phyloP scores from a whole-genome alignment of 108 stramenopile species.

The Epithemia pelagica region DNA sequence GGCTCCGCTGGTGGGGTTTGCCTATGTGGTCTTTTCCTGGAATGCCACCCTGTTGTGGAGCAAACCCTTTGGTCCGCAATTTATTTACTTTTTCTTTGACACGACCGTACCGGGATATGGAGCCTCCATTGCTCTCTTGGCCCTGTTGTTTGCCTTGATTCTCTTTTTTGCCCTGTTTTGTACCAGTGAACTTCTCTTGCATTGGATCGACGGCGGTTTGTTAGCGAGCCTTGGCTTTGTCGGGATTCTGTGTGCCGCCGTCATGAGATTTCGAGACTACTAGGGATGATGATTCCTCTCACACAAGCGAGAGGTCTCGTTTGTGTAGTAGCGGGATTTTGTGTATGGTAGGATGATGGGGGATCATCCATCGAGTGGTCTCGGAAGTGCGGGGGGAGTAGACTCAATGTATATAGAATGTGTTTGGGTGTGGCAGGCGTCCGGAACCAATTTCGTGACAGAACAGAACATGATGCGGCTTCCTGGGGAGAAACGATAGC shows the following conservation, averaged over 20 bases:
- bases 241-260: background rate
- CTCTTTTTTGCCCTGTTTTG: slow-evolving; percentile 8
- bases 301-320: no score
- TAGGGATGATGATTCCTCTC: no score
- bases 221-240: background rate
- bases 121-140: slow-evolving; percentile 1
- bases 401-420: no score
- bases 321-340: no score
- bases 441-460: no score
- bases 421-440: no score
- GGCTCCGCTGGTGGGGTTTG: slow-evolving; percentile 31
- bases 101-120: slow-evolving; percentile 30
- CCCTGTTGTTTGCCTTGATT: background rate
- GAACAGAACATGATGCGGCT: no score
- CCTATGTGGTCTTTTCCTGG: slow-evolving; percentile 26
- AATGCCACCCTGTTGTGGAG: background rate
- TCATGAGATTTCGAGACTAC: slow-evolving; percentile 1
- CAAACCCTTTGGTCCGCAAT: slow-evolving; percentile 26
- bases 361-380: no score
- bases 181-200: background rate
- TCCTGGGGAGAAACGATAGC: no score
- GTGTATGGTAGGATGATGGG: no score
- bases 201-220: background rate
- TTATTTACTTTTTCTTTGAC: slow-evolving; percentile 39
- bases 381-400: no score